phyloP scores from a whole-genome alignment of 805 yeast species.

The Candida koratica region DNA sequence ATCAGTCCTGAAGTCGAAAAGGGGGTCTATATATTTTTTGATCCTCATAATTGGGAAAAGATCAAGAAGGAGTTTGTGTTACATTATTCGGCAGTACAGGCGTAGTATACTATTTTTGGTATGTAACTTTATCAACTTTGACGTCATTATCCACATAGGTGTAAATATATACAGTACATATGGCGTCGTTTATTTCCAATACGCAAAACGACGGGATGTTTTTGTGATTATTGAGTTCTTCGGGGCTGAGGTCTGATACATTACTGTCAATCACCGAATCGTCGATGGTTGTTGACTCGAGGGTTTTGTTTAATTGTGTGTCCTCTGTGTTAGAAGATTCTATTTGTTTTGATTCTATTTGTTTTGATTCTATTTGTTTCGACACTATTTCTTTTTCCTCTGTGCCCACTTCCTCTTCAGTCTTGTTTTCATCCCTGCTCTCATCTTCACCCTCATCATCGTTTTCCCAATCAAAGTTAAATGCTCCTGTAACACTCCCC shows the following conservation, averaged over 20 bases:
- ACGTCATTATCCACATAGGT: constrained; percentile 77
- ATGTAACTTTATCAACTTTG: constrained; percentile 77
- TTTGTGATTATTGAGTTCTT: constrained; percentile 16
- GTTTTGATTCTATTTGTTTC: constrained; percentile 37
- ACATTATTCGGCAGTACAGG: constrained; percentile 41
- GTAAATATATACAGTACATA: constrained; percentile 81
- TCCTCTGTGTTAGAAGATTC: constrained; percentile 1
- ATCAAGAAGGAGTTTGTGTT: constrained; percentile 66
- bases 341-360: constrained; percentile 7
- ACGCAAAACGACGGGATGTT: constrained; percentile 85
- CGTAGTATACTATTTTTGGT: constrained; percentile 25
- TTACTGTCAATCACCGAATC: neutral
- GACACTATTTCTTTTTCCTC: constrained; percentile 15
- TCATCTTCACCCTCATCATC: constrained; percentile 46
- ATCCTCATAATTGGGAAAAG: constrained; percentile 94
- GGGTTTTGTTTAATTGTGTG: constrained; percentile 1
- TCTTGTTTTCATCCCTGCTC: constrained; percentile 22
- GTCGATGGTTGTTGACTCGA: neutral
- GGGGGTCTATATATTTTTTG: constrained; percentile 91
- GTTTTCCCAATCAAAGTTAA: constrained; percentile 57
- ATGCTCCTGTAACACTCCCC: constrained; percentile 95
- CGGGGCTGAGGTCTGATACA: constrained; percentile 7
- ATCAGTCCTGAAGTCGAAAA: constrained; percentile 78
- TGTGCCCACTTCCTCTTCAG: constrained; percentile 22
- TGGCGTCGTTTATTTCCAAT: constrained; percentile 75